These are phyloP conservation scores for Fennellomyces sp. DNA, from an alignment of 371 early-diverging fungal species.

Conservation along the genomic window DNA sequence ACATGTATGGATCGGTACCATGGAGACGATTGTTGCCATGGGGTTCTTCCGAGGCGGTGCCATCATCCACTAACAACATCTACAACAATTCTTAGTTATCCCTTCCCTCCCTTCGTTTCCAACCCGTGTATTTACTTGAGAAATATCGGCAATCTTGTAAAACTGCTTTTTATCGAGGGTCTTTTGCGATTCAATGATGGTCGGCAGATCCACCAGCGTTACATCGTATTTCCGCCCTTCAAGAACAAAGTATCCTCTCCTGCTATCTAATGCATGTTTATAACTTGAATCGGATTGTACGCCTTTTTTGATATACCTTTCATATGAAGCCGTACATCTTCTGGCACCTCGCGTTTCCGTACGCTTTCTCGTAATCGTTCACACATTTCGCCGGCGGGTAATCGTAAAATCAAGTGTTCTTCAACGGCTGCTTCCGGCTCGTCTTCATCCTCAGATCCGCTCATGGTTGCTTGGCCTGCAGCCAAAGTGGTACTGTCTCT, in stretches of 20 bases:
- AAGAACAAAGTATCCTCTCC: constrained; percentile 73
- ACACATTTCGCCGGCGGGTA: constrained; percentile 67
- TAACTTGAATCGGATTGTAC: neutral
- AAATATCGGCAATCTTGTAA: constrained; percentile 98
- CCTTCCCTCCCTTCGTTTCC: too few relatives aligned
- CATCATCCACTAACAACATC: constrained; percentile 67
- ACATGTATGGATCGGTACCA: constrained; percentile 60
- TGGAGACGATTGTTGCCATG: constrained; percentile 28
- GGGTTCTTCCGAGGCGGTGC: constrained; percentile 25
- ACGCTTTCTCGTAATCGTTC: constrained; percentile 71
- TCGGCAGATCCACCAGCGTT: constrained; percentile 91
- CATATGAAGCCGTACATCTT: constrained; percentile 66
- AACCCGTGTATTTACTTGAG: constrained; percentile 77
- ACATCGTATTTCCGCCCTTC: constrained; percentile 63
- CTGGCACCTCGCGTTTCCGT: constrained; percentile 67
- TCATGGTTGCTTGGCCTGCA: constrained; percentile 6
- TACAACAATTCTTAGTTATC: too few relatives aligned
- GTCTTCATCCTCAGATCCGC: constrained; percentile 59
- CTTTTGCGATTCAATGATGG: constrained; percentile 96
- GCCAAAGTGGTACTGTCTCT: constrained; percentile 8
- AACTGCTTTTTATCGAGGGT: constrained; percentile 94
- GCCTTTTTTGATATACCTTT: constrained; percentile 40
- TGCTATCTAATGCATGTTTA: constrained; percentile 52
- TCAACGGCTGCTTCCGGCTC: constrained; percentile 70
- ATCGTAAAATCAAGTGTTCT: constrained; percentile 82